Evolutionary conservation across 2,329 filamentous ascomycete genomes (phyloP).

Genomic region (Tolypocladium sp.): DNA sequence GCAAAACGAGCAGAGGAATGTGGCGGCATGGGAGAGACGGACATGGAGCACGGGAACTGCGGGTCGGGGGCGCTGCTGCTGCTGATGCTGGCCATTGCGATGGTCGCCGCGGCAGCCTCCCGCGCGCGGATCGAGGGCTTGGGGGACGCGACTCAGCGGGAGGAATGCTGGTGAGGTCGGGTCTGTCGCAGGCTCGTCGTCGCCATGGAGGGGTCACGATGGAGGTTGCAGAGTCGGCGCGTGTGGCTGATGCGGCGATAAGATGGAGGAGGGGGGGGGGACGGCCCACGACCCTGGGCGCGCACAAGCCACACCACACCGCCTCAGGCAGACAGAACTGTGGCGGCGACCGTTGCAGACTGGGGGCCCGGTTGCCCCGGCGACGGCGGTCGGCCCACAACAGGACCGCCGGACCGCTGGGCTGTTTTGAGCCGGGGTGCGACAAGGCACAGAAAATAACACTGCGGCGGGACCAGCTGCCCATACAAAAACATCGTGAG

Average conservation of each 20-base stretch:
- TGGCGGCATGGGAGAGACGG: constrained; percentile 19
- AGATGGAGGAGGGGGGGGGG: no score
- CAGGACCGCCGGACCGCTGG: constrained; percentile 3
- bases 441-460: background rate
- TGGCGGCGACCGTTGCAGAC: constrained; percentile 1
- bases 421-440: constrained; percentile 6
- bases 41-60: constrained; percentile 57
- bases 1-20: constrained; percentile 1
- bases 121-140: background rate
- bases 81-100: constrained; percentile 11
- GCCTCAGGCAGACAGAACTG: background rate
- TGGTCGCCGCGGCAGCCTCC: background rate
- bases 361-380: constrained; percentile 10
- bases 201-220: background rate
- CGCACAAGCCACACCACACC: background rate
- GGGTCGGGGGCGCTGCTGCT: constrained; percentile 33
- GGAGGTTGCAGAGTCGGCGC: no score
- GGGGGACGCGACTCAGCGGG: background rate
- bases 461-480: background rate
- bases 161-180: constrained; percentile 7
- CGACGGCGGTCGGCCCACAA: constrained; percentile 10
- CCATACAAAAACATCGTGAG: constrained; percentile 23
- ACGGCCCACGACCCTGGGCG: no score
- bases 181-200: background rate
- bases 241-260: no score